phyloP scores from a whole-genome alignment of 2,329 filamentous ascomycete genomes.

The Paecilomyces sp. region DNA sequence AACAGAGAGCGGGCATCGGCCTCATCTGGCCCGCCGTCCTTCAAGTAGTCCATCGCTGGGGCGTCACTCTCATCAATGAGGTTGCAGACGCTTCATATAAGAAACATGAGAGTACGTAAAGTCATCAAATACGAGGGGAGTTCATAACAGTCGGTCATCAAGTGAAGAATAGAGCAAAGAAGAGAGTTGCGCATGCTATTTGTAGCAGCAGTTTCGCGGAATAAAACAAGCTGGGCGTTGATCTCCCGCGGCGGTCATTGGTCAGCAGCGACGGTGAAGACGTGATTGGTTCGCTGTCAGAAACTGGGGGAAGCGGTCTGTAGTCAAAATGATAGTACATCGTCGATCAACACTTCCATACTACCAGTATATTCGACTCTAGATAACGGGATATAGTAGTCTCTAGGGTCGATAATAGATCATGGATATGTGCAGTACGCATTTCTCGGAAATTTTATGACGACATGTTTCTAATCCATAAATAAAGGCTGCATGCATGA shows the following conservation, averaged over 20 bases:
- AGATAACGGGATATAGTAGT: too few relatives aligned
- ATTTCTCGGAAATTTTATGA: background rate
- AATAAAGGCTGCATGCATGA: background rate
- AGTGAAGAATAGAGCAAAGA: background rate
- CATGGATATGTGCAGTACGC: background rate
- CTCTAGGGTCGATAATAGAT: background rate
- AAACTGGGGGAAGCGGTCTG: background rate
- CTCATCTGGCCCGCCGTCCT: constrained; percentile 16
- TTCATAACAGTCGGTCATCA: background rate
- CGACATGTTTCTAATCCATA: background rate
- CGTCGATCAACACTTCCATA: too few relatives aligned
- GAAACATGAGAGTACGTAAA: background rate
- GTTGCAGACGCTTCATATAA: background rate
- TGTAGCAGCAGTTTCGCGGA: background rate
- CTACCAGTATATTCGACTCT: too few relatives aligned
- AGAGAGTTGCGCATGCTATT: background rate
- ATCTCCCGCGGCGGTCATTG: background rate
- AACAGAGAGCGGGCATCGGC: constrained; percentile 44
- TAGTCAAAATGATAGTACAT: background rate
- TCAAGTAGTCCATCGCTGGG: background rate
- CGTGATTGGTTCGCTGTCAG: background rate
- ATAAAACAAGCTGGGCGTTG: background rate
- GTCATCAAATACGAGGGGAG: background rate
- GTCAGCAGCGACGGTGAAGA: background rate
- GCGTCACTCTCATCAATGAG: background rate